Evolutionary conservation across 208 protist genomes (phyloP).

Genomic region (Jaenimonas drosophilae): DNA sequence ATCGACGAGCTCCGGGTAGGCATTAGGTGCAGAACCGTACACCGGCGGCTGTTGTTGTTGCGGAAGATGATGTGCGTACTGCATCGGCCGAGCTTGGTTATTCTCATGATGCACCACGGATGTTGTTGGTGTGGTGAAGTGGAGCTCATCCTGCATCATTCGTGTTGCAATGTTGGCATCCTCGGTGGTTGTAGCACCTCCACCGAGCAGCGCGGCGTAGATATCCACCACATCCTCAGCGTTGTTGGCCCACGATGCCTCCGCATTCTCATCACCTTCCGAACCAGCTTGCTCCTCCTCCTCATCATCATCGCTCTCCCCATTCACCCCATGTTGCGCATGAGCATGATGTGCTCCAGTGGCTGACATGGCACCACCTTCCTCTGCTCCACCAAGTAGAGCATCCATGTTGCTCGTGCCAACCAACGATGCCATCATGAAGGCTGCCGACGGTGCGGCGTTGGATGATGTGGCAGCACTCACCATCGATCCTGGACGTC

Average conservation of each 20-base stretch:
- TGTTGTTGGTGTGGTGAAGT: too few species aligned
- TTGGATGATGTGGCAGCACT: too few species aligned
- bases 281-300: slow-evolving; percentile 9
- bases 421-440: neutral
- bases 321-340: neutral
- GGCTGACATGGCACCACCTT: neutral
- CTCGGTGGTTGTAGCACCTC: neutral
- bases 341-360: neutral
- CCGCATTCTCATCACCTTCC: too few species aligned
- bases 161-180: too few species aligned
- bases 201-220: slow-evolving; percentile 6
- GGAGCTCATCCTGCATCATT: too few species aligned
- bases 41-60: neutral
- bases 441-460: neutral
- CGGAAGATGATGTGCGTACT: neutral
- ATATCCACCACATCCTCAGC: slow-evolving; percentile 25
- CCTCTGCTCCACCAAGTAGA: neutral
- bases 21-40: neutral
- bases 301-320: neutral
- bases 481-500: too few species aligned
- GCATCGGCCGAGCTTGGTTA: too few species aligned
- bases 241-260: slow-evolving; percentile 7
- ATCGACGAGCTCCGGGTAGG: too few species aligned
- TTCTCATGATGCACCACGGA: too few species aligned
- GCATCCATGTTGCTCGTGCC: slow-evolving; percentile 1